A percentile compares a stretch with the other conserved stretches of the same genome.
Conservation (phyloP, 805 yeast genomes). For the Candida dendrica region DNA sequence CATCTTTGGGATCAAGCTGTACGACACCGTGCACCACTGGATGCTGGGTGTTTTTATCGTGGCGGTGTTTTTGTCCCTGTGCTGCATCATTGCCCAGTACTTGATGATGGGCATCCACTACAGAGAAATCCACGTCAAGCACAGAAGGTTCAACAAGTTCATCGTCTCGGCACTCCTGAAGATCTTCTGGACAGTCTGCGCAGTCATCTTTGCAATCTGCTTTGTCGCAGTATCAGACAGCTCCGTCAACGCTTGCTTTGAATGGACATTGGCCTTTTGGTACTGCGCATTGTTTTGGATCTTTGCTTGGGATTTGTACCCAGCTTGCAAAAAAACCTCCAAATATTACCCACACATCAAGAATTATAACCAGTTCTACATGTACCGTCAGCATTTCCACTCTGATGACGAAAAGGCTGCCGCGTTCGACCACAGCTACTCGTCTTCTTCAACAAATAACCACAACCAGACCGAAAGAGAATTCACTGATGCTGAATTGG, state of each 20-base stretch:
- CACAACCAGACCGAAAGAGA: slow-evolving; percentile 4
- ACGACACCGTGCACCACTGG: slow-evolving; percentile 48
- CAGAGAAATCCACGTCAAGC: slow-evolving; percentile 25
- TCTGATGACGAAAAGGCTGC: background rate
- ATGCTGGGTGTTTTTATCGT: slow-evolving; percentile 73
- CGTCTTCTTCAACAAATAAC: background rate
- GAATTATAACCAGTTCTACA: slow-evolving; percentile 18
- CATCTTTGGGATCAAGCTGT: slow-evolving; percentile 57
- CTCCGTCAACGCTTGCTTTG: slow-evolving; percentile 38
- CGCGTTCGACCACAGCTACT: background rate
- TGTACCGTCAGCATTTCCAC: slow-evolving; percentile 11
- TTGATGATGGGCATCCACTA: slow-evolving; percentile 38
- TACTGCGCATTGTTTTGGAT: slow-evolving; percentile 63
- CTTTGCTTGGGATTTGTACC: slow-evolving; percentile 63
- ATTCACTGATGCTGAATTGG: slow-evolving; percentile 17
- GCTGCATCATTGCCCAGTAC: slow-evolving; percentile 39
- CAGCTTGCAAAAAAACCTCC: slow-evolving; percentile 39
- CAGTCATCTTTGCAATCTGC: slow-evolving; percentile 59
- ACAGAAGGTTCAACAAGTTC: slow-evolving; percentile 32
- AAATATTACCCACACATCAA: slow-evolving; percentile 16
- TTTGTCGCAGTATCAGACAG: slow-evolving; percentile 44
- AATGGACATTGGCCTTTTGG: slow-evolving; percentile 85
- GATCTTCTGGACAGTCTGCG: slow-evolving; percentile 55
- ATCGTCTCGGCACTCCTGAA: slow-evolving; percentile 48
- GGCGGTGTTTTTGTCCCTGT: slow-evolving; percentile 47